phyloP scores from a whole-genome alignment of 192 early-diverging fungal species.

The Podila clonocystis region DNA sequence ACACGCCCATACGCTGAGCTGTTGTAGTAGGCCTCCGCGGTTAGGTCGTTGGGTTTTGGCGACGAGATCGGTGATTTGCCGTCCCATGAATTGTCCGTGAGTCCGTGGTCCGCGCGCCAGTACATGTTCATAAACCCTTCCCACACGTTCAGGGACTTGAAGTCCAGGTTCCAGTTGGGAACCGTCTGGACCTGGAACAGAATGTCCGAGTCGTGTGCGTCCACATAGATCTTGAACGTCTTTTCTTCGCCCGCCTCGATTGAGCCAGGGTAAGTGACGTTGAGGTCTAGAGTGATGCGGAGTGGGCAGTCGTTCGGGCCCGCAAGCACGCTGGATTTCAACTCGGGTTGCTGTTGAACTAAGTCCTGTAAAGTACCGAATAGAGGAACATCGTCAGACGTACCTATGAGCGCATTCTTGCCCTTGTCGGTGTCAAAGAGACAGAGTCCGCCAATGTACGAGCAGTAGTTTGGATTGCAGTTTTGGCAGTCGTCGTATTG shows the following conservation, averaged over 20 bases:
- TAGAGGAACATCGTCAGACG: slow-evolving; percentile 13
- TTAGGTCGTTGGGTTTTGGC: slow-evolving; percentile 11
- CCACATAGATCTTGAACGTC: slow-evolving; percentile 44
- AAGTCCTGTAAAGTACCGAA: slow-evolving; percentile 32
- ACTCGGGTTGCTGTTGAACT: slow-evolving; percentile 13
- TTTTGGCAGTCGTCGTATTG: slow-evolving; percentile 48
- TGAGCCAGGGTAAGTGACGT: neutral
- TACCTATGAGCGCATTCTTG: slow-evolving; percentile 25
- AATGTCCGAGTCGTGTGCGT: slow-evolving; percentile 24
- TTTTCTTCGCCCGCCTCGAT: slow-evolving; percentile 20
- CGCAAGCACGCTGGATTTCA: slow-evolving; percentile 2
- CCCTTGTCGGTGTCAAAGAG: slow-evolving; percentile 52
- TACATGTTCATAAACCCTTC: slow-evolving; percentile 54
- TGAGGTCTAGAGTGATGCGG: slow-evolving; percentile 4
- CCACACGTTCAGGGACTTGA: slow-evolving; percentile 38
- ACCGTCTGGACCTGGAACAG: slow-evolving; percentile 24
- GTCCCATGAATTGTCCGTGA: slow-evolving; percentile 34
- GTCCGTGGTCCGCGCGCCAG: slow-evolving; percentile 40
- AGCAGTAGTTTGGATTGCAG: slow-evolving; percentile 43
- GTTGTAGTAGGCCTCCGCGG: neutral
- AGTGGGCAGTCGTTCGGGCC: slow-evolving; percentile 7
- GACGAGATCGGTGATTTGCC: slow-evolving; percentile 12
- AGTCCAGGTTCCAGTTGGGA: slow-evolving; percentile 7
- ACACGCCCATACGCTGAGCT: slow-evolving; percentile 2
- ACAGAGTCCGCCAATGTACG: slow-evolving; percentile 45